Base-by-base conservation (phyloP, 2,329 filamentous ascomycete species). In the Teratosphaeriaceae sp. region DNA sequence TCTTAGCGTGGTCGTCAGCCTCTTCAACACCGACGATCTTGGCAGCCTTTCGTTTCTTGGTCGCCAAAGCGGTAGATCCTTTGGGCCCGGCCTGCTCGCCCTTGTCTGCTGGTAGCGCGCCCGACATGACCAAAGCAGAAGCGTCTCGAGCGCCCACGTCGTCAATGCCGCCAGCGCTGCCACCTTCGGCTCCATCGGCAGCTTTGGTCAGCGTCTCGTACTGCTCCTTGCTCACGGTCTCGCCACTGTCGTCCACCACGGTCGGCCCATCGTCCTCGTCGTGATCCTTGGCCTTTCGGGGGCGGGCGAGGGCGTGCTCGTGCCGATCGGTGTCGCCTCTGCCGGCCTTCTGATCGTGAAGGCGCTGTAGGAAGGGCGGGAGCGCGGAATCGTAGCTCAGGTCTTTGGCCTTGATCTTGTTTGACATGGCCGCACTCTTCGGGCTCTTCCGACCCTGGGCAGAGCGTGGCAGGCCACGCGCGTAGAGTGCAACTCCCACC, bases 241-340 rank as follows among this genome's bases (percentile, higher is more conserved):
- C 74, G 42, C 86, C 83, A 38, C 79, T 84, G 3, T 76, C 72
- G 59, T 88, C 85, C 52, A 90, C 78, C 3, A 92, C 78, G 0
- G 87, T 73, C 0, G 86, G 86, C 38, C 74, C 82, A 61, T 90
- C 85, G 53, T 90, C 85, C 11, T 83, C 84, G 46, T 88, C n/a
- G 30, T 82, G 81, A 52, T 82, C 80, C 46, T 69, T 77, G 13
- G 49, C 62, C 55, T 56, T 76, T 53, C 65, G 70, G 36, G 69
- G 70, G 39, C 70, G 64, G 9, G 68, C 64, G 18, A 69, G 54
- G 8, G 62, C 64, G 3, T 62, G 61, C 48, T 70, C 71, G 57
- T 70, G 70, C 36, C 67, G 65, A 45, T 65, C 66, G 39, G 64
- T 40, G 22, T 69, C 63, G 38, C 64, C 78, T 26, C 49, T 47